Conservation (phyloP, 495 filamentous ascomycete genomes). For the Penicillium samsonianum region DNA sequence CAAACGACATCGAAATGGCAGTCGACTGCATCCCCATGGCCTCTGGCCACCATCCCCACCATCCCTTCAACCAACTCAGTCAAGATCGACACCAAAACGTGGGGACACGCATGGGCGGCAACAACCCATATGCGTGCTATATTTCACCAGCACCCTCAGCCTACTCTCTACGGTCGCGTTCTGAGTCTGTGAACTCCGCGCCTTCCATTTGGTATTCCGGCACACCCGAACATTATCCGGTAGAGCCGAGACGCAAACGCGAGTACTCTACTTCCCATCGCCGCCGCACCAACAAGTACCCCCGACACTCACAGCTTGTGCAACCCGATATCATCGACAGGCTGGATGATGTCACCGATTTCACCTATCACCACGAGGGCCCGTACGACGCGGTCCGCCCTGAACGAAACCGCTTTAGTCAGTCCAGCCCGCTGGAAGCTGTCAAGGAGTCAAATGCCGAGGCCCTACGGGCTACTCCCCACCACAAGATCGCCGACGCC, state of each 20-base stretch:
- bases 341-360: slow-evolving; percentile 64
- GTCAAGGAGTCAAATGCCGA: slow-evolving; percentile 71
- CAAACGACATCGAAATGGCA: slow-evolving; percentile 3
- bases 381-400: slow-evolving; percentile 85
- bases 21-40: slow-evolving; percentile 31
- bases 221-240: slow-evolving; percentile 35
- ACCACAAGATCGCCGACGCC: slow-evolving; percentile 74
- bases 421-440: slow-evolving; percentile 73
- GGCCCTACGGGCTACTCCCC: slow-evolving; percentile 80
- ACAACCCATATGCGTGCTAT: slow-evolving; percentile 43
- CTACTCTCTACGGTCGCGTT: slow-evolving; percentile 27
- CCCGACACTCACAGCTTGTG: slow-evolving; percentile 63
- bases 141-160: slow-evolving; percentile 34
- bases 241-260: slow-evolving; percentile 31
- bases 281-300: slow-evolving; percentile 35
- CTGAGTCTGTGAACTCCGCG: slow-evolving; percentile 28
- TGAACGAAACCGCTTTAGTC: slow-evolving; percentile 64
- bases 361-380: slow-evolving; percentile 83
- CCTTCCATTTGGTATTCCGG: slow-evolving; percentile 34
- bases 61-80: slow-evolving; percentile 23
- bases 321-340: slow-evolving; percentile 78
- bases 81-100: slow-evolving; percentile 12
- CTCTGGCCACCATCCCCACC: slow-evolving; percentile 30
- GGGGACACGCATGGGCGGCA: slow-evolving; percentile 27
- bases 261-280: slow-evolving; percentile 21